phyloP scores from a whole-genome alignment of 1,139 yeast species.

The Geotrichum klebahnii region DNA sequence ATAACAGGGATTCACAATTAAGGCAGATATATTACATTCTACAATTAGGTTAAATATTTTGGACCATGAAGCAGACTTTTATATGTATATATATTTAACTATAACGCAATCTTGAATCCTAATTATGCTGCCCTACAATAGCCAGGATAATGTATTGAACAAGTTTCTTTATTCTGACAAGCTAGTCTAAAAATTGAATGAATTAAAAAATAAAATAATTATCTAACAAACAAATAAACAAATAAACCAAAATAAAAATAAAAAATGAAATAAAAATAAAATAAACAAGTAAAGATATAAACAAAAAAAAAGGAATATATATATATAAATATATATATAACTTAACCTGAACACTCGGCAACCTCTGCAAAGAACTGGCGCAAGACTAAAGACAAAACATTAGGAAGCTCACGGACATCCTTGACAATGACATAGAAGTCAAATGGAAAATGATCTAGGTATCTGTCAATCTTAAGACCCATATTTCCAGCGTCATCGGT shows the following conservation, averaged over 20 bases:
- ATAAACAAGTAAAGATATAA: not conserved
- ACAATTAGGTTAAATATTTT: no score
- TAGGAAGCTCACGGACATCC: conserved; percentile 84
- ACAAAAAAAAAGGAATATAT: not conserved
- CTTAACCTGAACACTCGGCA: conserved; percentile 37
- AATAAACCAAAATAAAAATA: conserved; percentile 4
- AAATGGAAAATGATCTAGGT: conserved; percentile 91
- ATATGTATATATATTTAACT: no score
- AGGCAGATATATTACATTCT: no score
- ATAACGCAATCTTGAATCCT: no score
- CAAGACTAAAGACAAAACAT: conserved; percentile 80
- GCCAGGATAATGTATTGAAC: not conserved
- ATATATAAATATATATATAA: no score
- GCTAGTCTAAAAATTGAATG: not conserved
- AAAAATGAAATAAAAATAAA: not conserved
- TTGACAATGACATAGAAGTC: conserved; percentile 93
- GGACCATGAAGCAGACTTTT: no score
- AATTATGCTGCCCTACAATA: no score
- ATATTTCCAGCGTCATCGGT: conserved; percentile 67
- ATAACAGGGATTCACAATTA: no score
- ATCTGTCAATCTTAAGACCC: conserved; percentile 73
- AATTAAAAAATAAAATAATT: conserved; percentile 1
- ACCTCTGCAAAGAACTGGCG: conserved; percentile 86
- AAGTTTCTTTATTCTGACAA: not conserved
- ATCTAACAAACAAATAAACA: conserved; percentile 3